Evolutionary conservation across 2,329 filamentous ascomycete species (phyloP), one percentile per base, ranked within the genome.

Genomic region (Aureobasidium sp.): DNA sequence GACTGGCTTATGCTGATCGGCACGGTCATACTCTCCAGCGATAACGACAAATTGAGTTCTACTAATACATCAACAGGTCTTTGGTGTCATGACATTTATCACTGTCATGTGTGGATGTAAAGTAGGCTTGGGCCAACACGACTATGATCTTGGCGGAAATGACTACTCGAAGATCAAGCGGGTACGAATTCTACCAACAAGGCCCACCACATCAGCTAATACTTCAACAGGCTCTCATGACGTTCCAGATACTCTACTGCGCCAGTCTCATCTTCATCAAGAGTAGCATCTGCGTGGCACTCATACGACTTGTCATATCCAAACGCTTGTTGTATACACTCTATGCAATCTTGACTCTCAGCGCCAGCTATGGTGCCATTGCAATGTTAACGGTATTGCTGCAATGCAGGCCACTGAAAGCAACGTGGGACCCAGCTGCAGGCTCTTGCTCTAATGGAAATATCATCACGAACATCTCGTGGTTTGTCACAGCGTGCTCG

Each of bases 101-200:
- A 29, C 54, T 2, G 61, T 64, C 8, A 33, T 61, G 3, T 36
- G 65, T 8, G 61, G 55, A n/a, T 59, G 65, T 29, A 59, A 61
- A 42, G 45, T 50, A 23, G 67, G 65, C 23, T 42, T 69, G 23
- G 67, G 67, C 29, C 51, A 64, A n/a, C 54, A 50, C n/a, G 66
- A 67, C 36, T 54, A 38, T 15, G 42, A 64, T 40, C 40, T 67
- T 10, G 48, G 33, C 3, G 36, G 31, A n/a, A 45, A 48, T 18
- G 58, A 69, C 16, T 50, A 55, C 31, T 50, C 50, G 3, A 33
- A 36, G 33, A 61, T 59, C 23, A 59, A 60, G 47, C 59, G 51
- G 9, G 64, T 68, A 62, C 11, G 55, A 59, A 6, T 7, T 54
- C 25, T 55, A 56, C 38, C 4, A 53, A 9, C 15, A 55, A 20